These are phyloP conservation scores for Podaxis mareebaensis DNA, from an alignment of 768 basidiomycete genomes.

Conservation along the genomic window DNA sequence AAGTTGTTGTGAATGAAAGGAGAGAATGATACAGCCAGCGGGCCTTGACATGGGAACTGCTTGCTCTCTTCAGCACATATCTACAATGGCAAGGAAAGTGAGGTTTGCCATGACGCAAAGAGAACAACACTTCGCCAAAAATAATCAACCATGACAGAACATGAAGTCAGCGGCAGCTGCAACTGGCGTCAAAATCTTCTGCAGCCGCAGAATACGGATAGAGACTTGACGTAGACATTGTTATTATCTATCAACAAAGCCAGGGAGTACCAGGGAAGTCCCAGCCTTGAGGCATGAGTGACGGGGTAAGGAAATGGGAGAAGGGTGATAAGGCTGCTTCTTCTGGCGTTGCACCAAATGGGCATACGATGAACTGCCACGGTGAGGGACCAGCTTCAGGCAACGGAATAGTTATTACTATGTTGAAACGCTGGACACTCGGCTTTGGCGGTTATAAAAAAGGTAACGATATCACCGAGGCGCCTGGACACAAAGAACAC, in stretches of 20 bases:
- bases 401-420: not conserved
- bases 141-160: not conserved
- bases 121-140: not conserved
- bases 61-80: not conserved
- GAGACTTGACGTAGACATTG: not conserved
- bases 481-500: not conserved
- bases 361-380: not conserved
- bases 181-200: not conserved
- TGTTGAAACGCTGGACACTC: not conserved
- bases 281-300: not conserved
- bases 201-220: not conserved
- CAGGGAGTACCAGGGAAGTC: not conserved
- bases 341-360: not conserved
- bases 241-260: not conserved
- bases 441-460: not conserved
- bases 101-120: not conserved
- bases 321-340: constrained; percentile 13
- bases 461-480: not conserved
- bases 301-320: constrained; percentile 4
- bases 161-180: not conserved
- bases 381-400: not conserved
- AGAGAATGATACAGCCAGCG: not conserved
- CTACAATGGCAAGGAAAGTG: not conserved
- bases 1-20: not conserved
- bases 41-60: not conserved